These are phyloP conservation scores for Tolypocladium amazonense DNA, from an alignment of 2,329 filamentous ascomycete genomes.

Conservation along the genomic window DNA sequence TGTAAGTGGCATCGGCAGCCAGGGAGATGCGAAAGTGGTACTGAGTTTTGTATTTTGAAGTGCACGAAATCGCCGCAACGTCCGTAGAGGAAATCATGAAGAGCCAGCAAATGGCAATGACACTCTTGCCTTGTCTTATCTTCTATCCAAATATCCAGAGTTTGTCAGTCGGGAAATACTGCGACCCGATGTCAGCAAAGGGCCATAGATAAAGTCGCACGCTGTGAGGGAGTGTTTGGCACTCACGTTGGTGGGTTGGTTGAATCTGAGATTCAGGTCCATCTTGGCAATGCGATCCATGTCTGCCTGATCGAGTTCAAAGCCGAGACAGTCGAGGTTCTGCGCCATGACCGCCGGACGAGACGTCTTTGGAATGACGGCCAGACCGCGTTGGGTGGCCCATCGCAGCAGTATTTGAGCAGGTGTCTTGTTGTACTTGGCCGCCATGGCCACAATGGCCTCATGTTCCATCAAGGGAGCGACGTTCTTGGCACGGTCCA, in stretches of 20 bases:
- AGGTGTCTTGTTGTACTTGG: conserved; percentile 46
- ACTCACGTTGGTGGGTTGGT: conserved; percentile 63
- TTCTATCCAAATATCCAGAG: neutral
- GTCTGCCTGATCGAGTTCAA: conserved; percentile 56
- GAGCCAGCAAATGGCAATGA: neutral
- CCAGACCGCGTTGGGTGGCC: conserved; percentile 73
- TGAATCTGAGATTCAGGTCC: conserved; percentile 61
- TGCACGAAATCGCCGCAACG: neutral
- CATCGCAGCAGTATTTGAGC: conserved; percentile 62
- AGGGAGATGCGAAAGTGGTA: neutral
- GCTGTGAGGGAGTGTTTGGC: neutral
- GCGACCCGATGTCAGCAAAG: neutral
- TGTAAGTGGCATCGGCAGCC: neutral
- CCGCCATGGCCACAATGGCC: conserved; percentile 52
- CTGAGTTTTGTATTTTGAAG: neutral
- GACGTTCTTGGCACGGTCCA: conserved; percentile 46
- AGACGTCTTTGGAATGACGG: conserved; percentile 73
- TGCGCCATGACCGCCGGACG: conserved; percentile 40
- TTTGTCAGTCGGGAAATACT: neutral
- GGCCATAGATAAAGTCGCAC: neutral
- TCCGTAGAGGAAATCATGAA: neutral
- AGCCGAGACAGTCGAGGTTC: conserved; percentile 58
- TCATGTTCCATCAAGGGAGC: conserved; percentile 62
- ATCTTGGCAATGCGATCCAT: conserved; percentile 55
- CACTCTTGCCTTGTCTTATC: neutral